These are phyloP conservation scores for Pleurotus platypus DNA, from an alignment of 768 basidiomycete genomes.

Conservation along the genomic window DNA sequence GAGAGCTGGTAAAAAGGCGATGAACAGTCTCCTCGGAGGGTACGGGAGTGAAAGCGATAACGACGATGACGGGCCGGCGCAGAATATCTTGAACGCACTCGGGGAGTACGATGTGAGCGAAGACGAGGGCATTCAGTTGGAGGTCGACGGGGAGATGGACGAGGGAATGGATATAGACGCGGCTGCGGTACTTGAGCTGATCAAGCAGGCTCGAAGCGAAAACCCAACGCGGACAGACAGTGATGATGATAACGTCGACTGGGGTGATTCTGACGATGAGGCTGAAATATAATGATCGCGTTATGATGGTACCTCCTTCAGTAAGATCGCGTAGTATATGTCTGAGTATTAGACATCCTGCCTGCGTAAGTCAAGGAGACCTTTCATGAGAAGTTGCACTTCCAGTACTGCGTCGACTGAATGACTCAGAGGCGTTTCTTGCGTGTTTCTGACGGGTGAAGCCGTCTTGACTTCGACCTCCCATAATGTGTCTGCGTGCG, in stretches of 20 bases:
- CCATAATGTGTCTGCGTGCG: slow-evolving; percentile 80
- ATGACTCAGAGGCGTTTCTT: slow-evolving; percentile 68
- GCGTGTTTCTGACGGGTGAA: slow-evolving; percentile 71
- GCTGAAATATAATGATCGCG: slow-evolving; percentile 17
- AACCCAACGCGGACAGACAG: slow-evolving; percentile 16
- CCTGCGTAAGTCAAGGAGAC: slow-evolving; percentile 71
- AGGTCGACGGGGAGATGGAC: slow-evolving; percentile 29
- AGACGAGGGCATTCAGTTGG: slow-evolving; percentile 13
- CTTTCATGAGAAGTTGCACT: slow-evolving; percentile 82
- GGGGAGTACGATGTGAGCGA: slow-evolving; percentile 42
- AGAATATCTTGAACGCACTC: slow-evolving; percentile 35
- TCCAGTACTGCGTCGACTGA: slow-evolving; percentile 75
- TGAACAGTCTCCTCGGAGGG: slow-evolving; percentile 53
- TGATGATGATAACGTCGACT: slow-evolving; percentile 41
- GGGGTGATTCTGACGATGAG: slow-evolving; percentile 42
- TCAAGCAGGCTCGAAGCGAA: slow-evolving; percentile 28
- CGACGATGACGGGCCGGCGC: slow-evolving; percentile 17
- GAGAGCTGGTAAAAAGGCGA: slow-evolving; percentile 49
- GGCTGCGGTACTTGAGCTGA: slow-evolving; percentile 29
- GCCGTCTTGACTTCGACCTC: slow-evolving; percentile 88
- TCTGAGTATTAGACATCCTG: slow-evolving; percentile 50
- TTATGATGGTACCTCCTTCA: not conserved
- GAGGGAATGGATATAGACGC: slow-evolving; percentile 29
- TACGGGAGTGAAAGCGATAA: slow-evolving; percentile 54
- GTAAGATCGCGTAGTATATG: not conserved